Base-by-base conservation (phyloP, 805 yeast species). In the Candida corydali region DNA sequence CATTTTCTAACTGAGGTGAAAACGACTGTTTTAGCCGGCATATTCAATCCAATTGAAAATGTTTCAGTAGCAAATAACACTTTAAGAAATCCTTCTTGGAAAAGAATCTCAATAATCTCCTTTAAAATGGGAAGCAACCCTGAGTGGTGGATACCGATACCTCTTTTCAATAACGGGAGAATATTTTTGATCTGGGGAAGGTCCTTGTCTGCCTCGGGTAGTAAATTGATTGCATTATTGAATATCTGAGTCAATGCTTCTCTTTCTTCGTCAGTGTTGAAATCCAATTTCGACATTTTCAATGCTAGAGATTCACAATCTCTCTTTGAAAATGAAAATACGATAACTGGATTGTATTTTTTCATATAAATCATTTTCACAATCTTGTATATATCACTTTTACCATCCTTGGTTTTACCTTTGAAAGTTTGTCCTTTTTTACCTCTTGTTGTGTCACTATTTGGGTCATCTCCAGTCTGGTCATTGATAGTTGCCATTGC, bases 1-100 rank as follows among this genome's bases (percentile, higher is more conserved):
- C 97, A 93, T 60, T 93, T 93, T 57, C 98, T 79, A 15, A 93
- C 98, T 23, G 91, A 86, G 0, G 98, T 93, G 61, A 93, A 93
- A 2, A 93, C 98, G 30, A 93, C 99, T 0, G 99, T 93, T 53
- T 93, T 93, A 8, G 98, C 98, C 51, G 99, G 99, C 98, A 93
- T 93, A 65, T 93, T 93, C 36, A 93, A 76, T 35, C 99, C 99
- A 65, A 93, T 93, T 9, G 98, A 89, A 57, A 93, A 93, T 3
- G 99, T 93, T 61, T 93, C 99, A 0, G 99, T 93, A 3, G 98
- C 98, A 65, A 93, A 93, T 39, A 93, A 67, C 1, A 91, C 98
- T 58, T 93, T 93, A 40, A 93, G 68, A 35, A 91, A 77, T 9
- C 98, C 98, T 67, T 93, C 98, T 63, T 93, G 98, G 69, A 93